Percentiles rank a stretch among this genome's conserved stretches.
Evolutionary conservation across 306 rosid genomes (phyloP).

Genomic region (Ammopiptanthus mongolicus): DNA sequence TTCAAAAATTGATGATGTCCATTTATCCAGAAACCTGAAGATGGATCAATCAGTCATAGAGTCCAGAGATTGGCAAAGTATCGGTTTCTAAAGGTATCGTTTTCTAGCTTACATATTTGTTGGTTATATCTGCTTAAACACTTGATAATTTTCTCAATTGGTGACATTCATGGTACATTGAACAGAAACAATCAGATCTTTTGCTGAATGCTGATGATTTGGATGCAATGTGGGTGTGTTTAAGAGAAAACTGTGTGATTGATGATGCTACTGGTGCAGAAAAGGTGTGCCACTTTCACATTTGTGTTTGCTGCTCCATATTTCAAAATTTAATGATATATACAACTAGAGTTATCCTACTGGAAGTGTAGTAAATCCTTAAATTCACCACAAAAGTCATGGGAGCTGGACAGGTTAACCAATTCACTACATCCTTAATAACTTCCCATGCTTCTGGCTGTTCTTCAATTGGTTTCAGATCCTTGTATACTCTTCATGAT

Average conservation of each 20-base stretch:
- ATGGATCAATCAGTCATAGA: slow-evolving; percentile 91
- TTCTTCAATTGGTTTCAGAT: neutral
- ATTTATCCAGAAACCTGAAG: slow-evolving; percentile 90
- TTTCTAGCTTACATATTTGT: neutral
- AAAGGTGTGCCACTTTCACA: slow-evolving; percentile 50
- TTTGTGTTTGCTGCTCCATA: slow-evolving; percentile 16
- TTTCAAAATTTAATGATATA: neutral
- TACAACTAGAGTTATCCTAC: neutral
- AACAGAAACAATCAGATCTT: slow-evolving; percentile 97
- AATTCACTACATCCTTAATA: neutral
- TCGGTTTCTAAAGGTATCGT: slow-evolving; percentile 73
- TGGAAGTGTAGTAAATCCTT: neutral
- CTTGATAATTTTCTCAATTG: slow-evolving; percentile 9
- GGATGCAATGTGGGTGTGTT: slow-evolving; percentile 98
- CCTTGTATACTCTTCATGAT: neutral
- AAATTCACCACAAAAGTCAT: neutral
- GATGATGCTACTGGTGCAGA: slow-evolving; percentile 99
- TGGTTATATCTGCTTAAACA: slow-evolving; percentile 15
- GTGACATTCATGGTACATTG: slow-evolving; percentile 23
- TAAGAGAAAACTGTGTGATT: slow-evolving; percentile 95
- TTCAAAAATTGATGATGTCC: slow-evolving; percentile 6
- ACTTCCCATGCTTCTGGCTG: neutral
- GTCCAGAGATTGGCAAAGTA: slow-evolving; percentile 93
- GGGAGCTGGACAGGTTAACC: neutral
- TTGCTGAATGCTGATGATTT: slow-evolving; percentile 96